A percentile compares a stretch with the other conserved stretches of the same genome.
Evolutionary conservation across 2,329 filamentous ascomycete genomes (phyloP).

Genomic region (Calonectria leucothoes): DNA sequence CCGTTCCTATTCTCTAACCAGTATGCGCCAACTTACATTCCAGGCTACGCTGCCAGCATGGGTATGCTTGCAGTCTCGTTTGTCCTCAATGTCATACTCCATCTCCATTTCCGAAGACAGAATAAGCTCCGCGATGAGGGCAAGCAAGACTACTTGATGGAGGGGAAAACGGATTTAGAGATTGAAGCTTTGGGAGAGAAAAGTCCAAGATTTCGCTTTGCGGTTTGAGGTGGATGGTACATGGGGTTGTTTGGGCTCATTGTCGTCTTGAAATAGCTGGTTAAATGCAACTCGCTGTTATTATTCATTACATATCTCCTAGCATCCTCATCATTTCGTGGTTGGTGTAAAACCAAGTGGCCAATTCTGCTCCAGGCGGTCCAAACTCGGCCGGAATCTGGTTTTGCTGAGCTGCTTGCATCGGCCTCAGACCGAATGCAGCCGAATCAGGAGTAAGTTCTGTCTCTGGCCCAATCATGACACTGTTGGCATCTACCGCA

Average conservation of each 20-base stretch:
- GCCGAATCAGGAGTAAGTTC: neutral
- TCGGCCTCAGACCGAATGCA: neutral
- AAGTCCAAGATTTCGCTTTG: constrained; percentile 47
- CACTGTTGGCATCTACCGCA: neutral
- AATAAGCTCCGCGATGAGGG: constrained; percentile 52
- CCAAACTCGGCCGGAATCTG: neutral
- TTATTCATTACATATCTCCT: constrained; percentile 3
- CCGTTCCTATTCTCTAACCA: constrained; percentile 64
- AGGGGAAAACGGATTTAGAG: constrained; percentile 54
- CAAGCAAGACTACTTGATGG: constrained; percentile 52
- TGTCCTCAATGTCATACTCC: constrained; percentile 41
- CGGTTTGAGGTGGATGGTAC: constrained; percentile 24
- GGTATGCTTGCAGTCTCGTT: constrained; percentile 55
- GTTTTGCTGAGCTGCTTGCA: neutral
- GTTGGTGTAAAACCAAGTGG: constrained; percentile 18
- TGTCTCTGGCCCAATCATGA: neutral
- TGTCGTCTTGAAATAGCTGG: neutral
- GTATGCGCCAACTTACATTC: constrained; percentile 58
- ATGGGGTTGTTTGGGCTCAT: neutral
- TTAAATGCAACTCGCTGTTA: neutral
- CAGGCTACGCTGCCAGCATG: constrained; percentile 64
- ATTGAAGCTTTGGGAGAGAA: constrained; percentile 56
- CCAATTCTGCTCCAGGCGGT: constrained; percentile 3
- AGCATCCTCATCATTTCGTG: constrained; percentile 23
- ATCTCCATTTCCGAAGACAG: constrained; percentile 45